Base-by-base conservation (phyloP, 2,329 filamentous ascomycete species). In the Cytospora paraplurivora region DNA sequence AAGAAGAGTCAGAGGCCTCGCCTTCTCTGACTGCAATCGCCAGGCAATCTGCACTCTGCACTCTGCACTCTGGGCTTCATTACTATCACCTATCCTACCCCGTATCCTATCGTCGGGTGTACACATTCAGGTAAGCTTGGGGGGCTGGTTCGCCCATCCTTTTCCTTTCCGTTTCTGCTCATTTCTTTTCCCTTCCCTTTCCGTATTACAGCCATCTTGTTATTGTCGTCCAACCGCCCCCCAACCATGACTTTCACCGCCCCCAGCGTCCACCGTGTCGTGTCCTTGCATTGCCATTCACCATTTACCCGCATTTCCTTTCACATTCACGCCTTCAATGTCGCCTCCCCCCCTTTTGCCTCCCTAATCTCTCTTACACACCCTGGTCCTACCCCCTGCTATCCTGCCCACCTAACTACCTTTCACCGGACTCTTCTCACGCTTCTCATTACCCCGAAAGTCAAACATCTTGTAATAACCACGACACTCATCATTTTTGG, bases 311-410 rank as follows among this genome's bases (percentile, higher is more conserved):
- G 35, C 44, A 13, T 59, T 51, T 56, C 58, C 58, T 59, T 63
- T 63, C 54, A 50, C 59, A 55, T 51, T 64, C 58, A n/a, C 50
- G 35, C 34, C 33, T 38, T 37, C 56, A 44, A 47, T n/a, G 44
- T 19, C 21, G n/a, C 44, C 64, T 57, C 44, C 57, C 62, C 60
- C 56, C 52, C 61, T 65, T 59, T 65, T 63, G 60, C 64, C 59
- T 68, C 68, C 68, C 67, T 67, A 67, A 69, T 62, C 59, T 71
- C 65, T 67, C 67, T 71, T 69, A 69, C 68, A 69, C 70, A 69
- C 69, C 68, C 68, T 65, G 64, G 65, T 67, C 56, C 59, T 50
- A 52, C 62, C 67, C 63, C 68, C 69, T 34, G 41, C 56, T 52
- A 49, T 59, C 27, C 54, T 62, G 60, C 49, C 64, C 62, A 51